Evolutionary conservation across 768 basidiomycete genomes (phyloP), one percentile per base, ranked within the genome.

Genomic region (Postia placenta): DNA sequence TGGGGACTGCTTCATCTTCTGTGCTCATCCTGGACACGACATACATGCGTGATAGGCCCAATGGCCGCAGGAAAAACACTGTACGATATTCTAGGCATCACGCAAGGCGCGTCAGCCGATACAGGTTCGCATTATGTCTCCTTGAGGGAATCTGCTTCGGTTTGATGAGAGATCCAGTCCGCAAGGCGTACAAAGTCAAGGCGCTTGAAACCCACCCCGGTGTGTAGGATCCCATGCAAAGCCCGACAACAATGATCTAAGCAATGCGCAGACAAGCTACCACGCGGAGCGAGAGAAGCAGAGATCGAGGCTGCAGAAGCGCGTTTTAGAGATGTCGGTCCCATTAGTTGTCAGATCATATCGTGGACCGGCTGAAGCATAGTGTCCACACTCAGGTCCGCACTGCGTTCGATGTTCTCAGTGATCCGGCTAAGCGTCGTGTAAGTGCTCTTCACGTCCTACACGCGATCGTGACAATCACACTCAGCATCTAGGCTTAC

Each of bases 151-250:
- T 41, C 11, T 11, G 15, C 7, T n/a, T 30, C 33, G 45, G 9
- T 35, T 44, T 22, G 26, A 28, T 19, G 19, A 22, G 28, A 20
- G 25, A 20, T 14, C 36, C 42, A 64, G 64, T 67, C n/a, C 58
- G 63, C 43, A 63, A 58, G 48, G 65, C 64, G 25, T 67, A 63
- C 44, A 64, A 59, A 53, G 41, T 57, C 22, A 56, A 55, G 47
- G 57, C 60, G 9, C 47, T 67, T 11, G 57, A 62, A 43, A 66
- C 63, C 3, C 66, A 67, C 48, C 66, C 62, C 39, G 62, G 62
- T 64, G 39, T 24, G 60, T 48, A 17, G 7, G 24, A 33, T 37
- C 36, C n/a, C n/a, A n/a, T n/a, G n/a, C n/a, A n/a, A n/a, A n/a
- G n/a, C n/a, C n/a, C n/a, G n/a, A n/a, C n/a, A n/a, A n/a, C n/a